Evolutionary conservation across 345 rosid genomes (phyloP), one percentile per base, ranked within the genome.

Genomic region (Aquilaria sinensis): DNA sequence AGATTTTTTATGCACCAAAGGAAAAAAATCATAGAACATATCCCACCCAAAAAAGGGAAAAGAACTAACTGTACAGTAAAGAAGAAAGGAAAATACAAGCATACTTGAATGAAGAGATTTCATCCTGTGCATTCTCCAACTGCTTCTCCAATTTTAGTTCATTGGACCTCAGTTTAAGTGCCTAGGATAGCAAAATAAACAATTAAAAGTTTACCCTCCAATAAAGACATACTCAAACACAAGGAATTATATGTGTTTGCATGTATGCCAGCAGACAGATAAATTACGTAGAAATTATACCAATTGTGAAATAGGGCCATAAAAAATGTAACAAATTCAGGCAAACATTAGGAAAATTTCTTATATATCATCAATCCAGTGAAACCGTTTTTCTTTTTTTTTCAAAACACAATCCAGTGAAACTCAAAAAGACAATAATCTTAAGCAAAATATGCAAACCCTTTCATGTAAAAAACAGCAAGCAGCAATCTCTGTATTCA

Each of bases 91-190:
- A 67, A 65, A 46, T 14, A 47, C 67, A 67, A 55, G 30, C 87
- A 68, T 85, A 95, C 99, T 75, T 91, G 85, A 66, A 80, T 12
- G 85, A 75, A 67, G 83, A 72, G 60, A 91, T 72, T 70, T 95
- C 96, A 55, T 82, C 78, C 61, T 84, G 88, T 54, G 89, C 80
- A 57, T 80, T 83, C 78, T 87, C 96, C 77, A 95, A 73, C 69
- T 84, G 85, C 78, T 96, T 87, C 82, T 87, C 98, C 81, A 95
- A 81, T 85, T 87, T 95, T 57, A 95, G 84, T 80, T 95, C 98
- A 67, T 70, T 91, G 45, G 98, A 95, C 73, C 99, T 80, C 59
- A 95, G 80, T 77, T 92, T 84, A 70, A 91, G 96, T 67, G 98
- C 96, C 99, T 91, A 65, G 71, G 74, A 31, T 60, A 65, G 56